Evolutionary conservation across 1,284 basidiomycete species (phyloP).

Genomic region (Ustilago xerochloae): DNA sequence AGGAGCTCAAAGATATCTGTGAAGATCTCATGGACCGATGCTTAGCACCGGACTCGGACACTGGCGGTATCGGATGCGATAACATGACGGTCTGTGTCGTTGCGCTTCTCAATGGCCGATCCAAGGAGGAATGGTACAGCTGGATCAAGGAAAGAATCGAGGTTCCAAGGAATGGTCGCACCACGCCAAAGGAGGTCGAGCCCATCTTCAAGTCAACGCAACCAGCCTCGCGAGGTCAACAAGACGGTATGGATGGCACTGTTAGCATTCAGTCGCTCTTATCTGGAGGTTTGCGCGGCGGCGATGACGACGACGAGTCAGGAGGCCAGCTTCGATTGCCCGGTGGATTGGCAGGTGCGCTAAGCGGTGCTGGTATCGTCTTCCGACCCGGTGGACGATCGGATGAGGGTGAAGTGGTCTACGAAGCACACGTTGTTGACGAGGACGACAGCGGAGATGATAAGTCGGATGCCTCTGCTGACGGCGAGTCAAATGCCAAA

Average conservation of each 20-base stretch:
- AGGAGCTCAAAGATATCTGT: constrained; percentile 82
- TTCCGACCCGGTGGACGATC: constrained; percentile 58
- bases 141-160: constrained; percentile 91
- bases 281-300: constrained; percentile 59
- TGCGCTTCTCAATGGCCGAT: constrained; percentile 85
- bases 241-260: constrained; percentile 36
- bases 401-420: constrained; percentile 57
- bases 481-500: not conserved
- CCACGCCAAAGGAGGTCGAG: constrained; percentile 73
- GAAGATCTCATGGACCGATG: constrained; percentile 93
- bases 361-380: constrained; percentile 62
- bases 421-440: constrained; percentile 62
- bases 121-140: constrained; percentile 89
- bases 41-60: constrained; percentile 90
- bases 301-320: constrained; percentile 48
- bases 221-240: constrained; percentile 19
- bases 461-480: constrained; percentile 27
- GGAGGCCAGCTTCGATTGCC: constrained; percentile 43
- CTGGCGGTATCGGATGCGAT: constrained; percentile 96
- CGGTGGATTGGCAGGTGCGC: constrained; percentile 54
- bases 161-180: constrained; percentile 75
- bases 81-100: constrained; percentile 98
- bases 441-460: constrained; percentile 56
- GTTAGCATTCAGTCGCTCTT: constrained; percentile 63
- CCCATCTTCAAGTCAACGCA: constrained; percentile 73